These are phyloP conservation scores for Yamadazyma atlantica DNA, from an alignment of 1,139 yeast species.

Conservation along the genomic window DNA sequence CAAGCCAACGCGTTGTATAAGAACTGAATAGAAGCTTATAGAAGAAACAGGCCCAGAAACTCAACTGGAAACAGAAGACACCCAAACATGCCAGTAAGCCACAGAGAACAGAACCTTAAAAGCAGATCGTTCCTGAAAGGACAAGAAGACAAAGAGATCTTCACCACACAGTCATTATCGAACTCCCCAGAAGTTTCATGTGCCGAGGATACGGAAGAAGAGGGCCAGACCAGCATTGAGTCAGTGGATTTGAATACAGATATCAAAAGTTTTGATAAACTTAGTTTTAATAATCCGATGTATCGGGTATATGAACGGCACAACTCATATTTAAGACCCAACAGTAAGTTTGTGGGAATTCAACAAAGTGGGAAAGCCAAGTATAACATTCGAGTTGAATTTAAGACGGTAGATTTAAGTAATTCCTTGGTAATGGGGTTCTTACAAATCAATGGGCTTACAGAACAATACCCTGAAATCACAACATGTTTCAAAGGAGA, in stretches of 20 bases:
- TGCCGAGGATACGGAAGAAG: constrained; percentile 2
- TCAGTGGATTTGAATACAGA: not conserved
- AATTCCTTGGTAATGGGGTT: constrained; percentile 71
- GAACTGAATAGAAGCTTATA: too few species aligned
- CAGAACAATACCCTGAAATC: constrained; percentile 73
- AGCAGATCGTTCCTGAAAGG: not conserved
- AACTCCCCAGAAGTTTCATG: not conserved
- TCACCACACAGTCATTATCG: not conserved
- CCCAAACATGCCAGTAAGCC: constrained; percentile 15
- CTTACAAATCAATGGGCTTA: constrained; percentile 75
- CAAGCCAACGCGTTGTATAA: too few species aligned
- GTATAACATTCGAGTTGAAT: constrained; percentile 70
- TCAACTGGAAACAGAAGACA: too few species aligned
- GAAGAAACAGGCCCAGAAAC: too few species aligned
- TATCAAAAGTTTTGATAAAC: constrained; percentile 7
- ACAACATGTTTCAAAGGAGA: constrained; percentile 88
- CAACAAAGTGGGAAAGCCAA: constrained; percentile 71
- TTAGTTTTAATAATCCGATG: constrained; percentile 13
- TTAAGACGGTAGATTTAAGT: constrained; percentile 65
- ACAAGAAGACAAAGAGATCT: constrained; percentile 1
- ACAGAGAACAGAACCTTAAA: constrained; percentile 5
- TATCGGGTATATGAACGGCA: constrained; percentile 18
- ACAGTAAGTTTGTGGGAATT: constrained; percentile 63
- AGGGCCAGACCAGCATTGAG: not conserved
- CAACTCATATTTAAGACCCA: constrained; percentile 55